Base-by-base conservation (phyloP, 2,329 filamentous ascomycete genomes). In the Rutstroemia sydowiana region DNA sequence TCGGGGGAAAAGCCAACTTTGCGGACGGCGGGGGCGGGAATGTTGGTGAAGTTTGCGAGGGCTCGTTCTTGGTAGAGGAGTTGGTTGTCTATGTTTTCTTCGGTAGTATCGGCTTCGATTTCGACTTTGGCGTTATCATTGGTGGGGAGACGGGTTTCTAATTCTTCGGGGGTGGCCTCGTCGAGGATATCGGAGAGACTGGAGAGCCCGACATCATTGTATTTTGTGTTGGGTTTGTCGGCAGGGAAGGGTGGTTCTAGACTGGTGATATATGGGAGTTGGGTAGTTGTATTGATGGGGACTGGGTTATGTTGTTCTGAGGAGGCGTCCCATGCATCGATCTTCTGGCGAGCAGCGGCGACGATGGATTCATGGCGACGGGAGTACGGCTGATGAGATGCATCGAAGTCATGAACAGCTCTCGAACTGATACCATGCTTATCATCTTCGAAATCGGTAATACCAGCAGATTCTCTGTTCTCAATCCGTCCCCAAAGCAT, bases 1-100 rank as follows among this genome's bases (percentile, higher is more conserved):
- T 45, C 42, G 2, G 50, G 16, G 14, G 48, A 23, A 18, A 63
- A 61, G 2, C 61, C 62, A n/a, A 51, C 54, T 23, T 58, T 59
- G 2, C 60, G 34, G 5, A 63, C 52, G 11, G 41, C 46, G 7
- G 62, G 59, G 1, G 40, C 28, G 10, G 58, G 59, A 3, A 57
- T 20, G 9, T 48, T 52, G 8, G 28, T 14, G 14, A 64, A 57
- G 9, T 39, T 47, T 1, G 48, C 26, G 21, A 57, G 51, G 2
- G 59, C 52, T 3, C 31, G 40, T 30, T 50, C 40, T 37, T 50
- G 48, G 16, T 28, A 45, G 21, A 37, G 40, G 6, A 50, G 11
- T 21, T 50, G 48, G 23, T 50, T 40, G 28, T n/a, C n/a, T n/a
- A 26, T 36, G 8, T 45, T 51, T 41, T 32, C 39, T 1, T 31